Conservation (phyloP, 768 basidiomycete genomes). For the Kwoniella dendrophila region DNA sequence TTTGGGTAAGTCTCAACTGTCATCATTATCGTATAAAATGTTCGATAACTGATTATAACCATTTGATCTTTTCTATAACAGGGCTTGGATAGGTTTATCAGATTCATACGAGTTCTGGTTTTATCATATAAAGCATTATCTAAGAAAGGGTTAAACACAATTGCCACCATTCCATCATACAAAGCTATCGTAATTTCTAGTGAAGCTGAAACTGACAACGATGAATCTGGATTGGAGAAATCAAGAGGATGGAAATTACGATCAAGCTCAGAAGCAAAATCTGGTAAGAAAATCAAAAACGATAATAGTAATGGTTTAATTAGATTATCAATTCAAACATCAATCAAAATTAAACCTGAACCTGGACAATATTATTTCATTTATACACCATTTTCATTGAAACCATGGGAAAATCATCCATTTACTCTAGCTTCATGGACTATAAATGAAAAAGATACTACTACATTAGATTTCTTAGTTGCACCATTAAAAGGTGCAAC, state of each 20-base stretch:
- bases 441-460: slow-evolving; percentile 6
- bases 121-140: slow-evolving; percentile 18
- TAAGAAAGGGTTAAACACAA: slow-evolving; percentile 19
- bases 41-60: not conserved
- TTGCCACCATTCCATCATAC: slow-evolving; percentile 3
- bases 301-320: slow-evolving; percentile 21
- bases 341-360: slow-evolving; percentile 17
- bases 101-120: slow-evolving; percentile 28
- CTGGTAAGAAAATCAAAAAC: too few relatives aligned
- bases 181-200: too few relatives aligned
- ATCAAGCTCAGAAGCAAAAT: too few relatives aligned
- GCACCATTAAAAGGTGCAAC: slow-evolving; percentile 27
- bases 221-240: too few relatives aligned
- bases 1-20: slow-evolving; percentile 28
- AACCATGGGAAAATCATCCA: slow-evolving; percentile 44
- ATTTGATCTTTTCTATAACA: not conserved
- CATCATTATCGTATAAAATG: not conserved
- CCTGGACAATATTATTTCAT: slow-evolving; percentile 39
- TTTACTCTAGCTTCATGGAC: slow-evolving; percentile 38
- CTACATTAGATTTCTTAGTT: slow-evolving; percentile 25
- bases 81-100: slow-evolving; percentile 25
- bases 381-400: slow-evolving; percentile 27
- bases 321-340: slow-evolving; percentile 24
- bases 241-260: too few relatives aligned
- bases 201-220: too few relatives aligned